phyloP scores from a whole-genome alignment of 306 rosid species.

The Lathyrus sativus region DNA sequence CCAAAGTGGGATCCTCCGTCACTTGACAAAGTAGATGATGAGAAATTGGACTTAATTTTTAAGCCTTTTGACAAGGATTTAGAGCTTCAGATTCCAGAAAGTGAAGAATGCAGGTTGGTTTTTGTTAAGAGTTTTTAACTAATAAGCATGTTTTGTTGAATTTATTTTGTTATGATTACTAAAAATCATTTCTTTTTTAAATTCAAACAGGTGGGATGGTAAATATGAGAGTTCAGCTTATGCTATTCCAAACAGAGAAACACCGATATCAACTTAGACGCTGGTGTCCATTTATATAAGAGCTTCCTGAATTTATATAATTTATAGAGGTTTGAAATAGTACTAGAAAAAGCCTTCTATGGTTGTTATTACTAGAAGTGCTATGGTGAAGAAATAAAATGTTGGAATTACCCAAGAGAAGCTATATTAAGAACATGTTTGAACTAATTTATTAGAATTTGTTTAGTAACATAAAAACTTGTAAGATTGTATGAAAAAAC shows the following conservation, averaged over 20 bases:
- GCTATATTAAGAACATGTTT: too few species aligned
- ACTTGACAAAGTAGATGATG: constrained; percentile 60
- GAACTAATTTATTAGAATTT: background rate
- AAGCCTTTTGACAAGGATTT: constrained; percentile 62
- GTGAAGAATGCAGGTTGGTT: constrained; percentile 62
- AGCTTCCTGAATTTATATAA: constrained; percentile 12
- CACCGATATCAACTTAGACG: constrained; percentile 12
- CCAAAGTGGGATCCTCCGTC: constrained; percentile 93
- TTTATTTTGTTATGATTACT: background rate
- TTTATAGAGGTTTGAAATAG: background rate
- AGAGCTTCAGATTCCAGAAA: constrained; percentile 74
- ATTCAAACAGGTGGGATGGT: constrained; percentile 74
- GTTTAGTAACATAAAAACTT: background rate
- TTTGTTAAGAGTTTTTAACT: constrained; percentile 17
- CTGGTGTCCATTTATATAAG: constrained; percentile 2
- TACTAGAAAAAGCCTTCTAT: background rate
- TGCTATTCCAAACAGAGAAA: constrained; percentile 41
- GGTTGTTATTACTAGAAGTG: background rate
- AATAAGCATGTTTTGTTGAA: background rate
- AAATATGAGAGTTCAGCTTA: constrained; percentile 69
- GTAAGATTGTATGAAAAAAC: background rate
- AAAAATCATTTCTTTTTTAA: constrained; percentile 1
- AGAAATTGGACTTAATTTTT: constrained; percentile 60
- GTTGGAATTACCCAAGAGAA: background rate
- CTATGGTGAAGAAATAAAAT: background rate